Base-by-base conservation (phyloP, 768 basidiomycete species). In the Amanita phalloides region DNA sequence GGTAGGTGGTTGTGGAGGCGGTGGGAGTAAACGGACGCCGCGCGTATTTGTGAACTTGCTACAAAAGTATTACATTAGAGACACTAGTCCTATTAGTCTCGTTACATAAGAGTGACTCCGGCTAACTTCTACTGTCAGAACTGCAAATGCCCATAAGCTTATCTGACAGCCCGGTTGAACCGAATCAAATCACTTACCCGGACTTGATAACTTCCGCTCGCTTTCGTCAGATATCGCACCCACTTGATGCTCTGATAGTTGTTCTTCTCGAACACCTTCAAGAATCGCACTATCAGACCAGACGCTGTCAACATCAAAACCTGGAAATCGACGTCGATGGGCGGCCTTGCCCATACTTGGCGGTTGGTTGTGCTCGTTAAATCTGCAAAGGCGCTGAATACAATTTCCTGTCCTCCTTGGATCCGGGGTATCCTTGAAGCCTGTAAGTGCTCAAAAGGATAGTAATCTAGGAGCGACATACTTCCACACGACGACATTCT, bases 301-400 rank as follows among this genome's bases (percentile, higher is more conserved):
- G 95, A 97, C 9, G 96, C 78, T 0, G 96, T 98, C 68, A 98
- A 91, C 96, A 99, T 99, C 58, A 99, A 75, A 53, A 99, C 96
- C 70, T 94, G 92, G 70, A 99, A 99, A 66, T 99, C 96, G 56
- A 98, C 84, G 58, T 95, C 90, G 61, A 99, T 98, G 6, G 96
- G 96, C 14, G 96, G 96, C 50, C 96, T 75, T 2, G 94, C 93
- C 96, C 96, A 99, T 3, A 95, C 84, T 76, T 97, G 93, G 32
- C 92, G 84, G 54, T 82, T 78, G 0, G 96, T 99, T 30, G 92
- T 95, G 54, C 82, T 80, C 1, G 94, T 90, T 55, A 98, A 71
- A 32, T 78, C 76, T 5, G 92, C 95, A 7, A 83, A 80, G 0
- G 82, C 96, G 2, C 79, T 79, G 51, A 98, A 78, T 0, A 90